A percentile compares a stretch with the other conserved stretches of the same genome.
phyloP scores from a whole-genome alignment of 352 stramenopile genomes.

The Thalassiosira mediterranea region DNA sequence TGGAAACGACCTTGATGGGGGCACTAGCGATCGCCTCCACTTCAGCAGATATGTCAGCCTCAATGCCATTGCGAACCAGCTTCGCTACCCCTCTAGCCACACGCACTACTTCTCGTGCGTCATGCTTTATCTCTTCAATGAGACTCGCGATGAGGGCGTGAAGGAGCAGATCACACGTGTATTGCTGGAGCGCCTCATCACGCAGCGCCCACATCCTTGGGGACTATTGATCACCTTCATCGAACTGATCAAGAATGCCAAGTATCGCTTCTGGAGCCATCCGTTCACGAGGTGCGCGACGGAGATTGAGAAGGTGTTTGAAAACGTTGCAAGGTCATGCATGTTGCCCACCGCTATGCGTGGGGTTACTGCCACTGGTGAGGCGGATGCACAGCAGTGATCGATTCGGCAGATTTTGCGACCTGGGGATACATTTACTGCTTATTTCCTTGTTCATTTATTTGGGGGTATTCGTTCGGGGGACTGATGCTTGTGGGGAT shows the following conservation, averaged over 20 bases:
- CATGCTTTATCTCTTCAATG: slow-evolving; percentile 98
- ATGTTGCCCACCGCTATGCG: slow-evolving; percentile 44
- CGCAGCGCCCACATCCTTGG: slow-evolving; percentile 98
- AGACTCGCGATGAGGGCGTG: slow-evolving; percentile 94
- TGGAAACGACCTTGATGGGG: slow-evolving; percentile 89
- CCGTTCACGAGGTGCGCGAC: slow-evolving; percentile 97
- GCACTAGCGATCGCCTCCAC: slow-evolving; percentile 6
- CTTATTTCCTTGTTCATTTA: too few species aligned
- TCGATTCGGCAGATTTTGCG: too few species aligned
- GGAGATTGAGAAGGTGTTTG: slow-evolving; percentile 99
- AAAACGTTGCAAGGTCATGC: slow-evolving; percentile 95
- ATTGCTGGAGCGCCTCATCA: slow-evolving; percentile 98
- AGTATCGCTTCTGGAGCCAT: slow-evolving; percentile 99
- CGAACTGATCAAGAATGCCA: slow-evolving; percentile 99
- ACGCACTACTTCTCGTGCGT: slow-evolving; percentile 99
- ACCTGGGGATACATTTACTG: too few species aligned
- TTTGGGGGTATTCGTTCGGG: too few species aligned
- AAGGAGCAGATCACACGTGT: slow-evolving; percentile 98
- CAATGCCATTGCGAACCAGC: slow-evolving; percentile 97
- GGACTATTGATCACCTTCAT: slow-evolving; percentile 99
- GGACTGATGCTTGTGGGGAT: too few species aligned
- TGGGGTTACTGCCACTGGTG: slow-evolving; percentile 18
- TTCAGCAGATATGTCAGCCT: slow-evolving; percentile 95
- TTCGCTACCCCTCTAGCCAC: slow-evolving; percentile 98
- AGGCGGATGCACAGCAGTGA: too few species aligned